Evolutionary conservation across 805 yeast genomes (phyloP), one percentile per base, ranked within the genome.

Genomic region (Candida koratica): DNA sequence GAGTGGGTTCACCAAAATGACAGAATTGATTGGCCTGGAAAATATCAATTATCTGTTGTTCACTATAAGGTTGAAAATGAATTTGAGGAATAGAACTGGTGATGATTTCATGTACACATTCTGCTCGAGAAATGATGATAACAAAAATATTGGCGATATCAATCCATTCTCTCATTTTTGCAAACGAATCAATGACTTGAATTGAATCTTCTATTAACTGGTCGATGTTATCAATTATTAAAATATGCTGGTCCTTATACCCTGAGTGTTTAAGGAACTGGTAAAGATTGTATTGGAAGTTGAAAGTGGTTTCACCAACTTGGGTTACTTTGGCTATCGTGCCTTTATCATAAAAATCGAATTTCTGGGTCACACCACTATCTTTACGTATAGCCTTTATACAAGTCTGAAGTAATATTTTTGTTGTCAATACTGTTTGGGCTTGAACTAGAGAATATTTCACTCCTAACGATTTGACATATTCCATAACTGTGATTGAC

Each of bases 211-310:
- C 39, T 38, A 62, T 63, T 19, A 70, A 63, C 26, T 63, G 66
- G 47, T 74, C 80, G 12, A 74, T 53, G 4, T 66, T 50, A 44
- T 75, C 79, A 9, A 75, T 51, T 1, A 75, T 70, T 28, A 75
- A 47, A 6, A 73, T 62, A 29, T 71, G 67, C 3, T 55, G 63
- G 12, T 58, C 56, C 2, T 44, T 25, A 37, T 61, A 67, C 1
- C 43, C 46, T 1, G 63, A 48, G 4, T 52, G 56, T 11, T 42
- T 46, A 16, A 61, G 46, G 42, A 71, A 56, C 39, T 54, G 67
- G 44, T 68, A 71, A 31, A 73, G 41, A 11, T 67, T 57, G 32
- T 58, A 60, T 5, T 64, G 49, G 38, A 74, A 71, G 19, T 56
- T 60, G 16, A 64, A 48, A 30, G 72, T 52, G 12, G 56, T 61